Evolutionary conservation across 106 monocot genomes (phyloP).

Genomic region (Allium cepa): DNA sequence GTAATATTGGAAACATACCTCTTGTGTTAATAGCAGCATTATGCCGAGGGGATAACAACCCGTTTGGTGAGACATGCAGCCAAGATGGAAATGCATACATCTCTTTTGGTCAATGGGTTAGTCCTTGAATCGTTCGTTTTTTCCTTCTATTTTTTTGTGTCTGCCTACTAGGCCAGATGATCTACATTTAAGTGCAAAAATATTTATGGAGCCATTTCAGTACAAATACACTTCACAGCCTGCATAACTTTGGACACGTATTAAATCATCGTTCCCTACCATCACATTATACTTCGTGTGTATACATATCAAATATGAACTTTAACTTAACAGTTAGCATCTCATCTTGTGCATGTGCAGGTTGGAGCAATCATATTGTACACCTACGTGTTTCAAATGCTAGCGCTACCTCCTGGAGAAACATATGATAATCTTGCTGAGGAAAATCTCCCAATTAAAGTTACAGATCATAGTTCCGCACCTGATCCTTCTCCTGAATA

Average conservation of each 20-base stretch:
- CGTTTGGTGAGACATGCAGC: constrained; percentile 66
- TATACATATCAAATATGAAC: background rate
- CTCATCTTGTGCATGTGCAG: constrained; percentile 20
- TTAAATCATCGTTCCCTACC: background rate
- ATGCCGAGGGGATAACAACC: constrained; percentile 59
- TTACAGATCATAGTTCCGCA: background rate
- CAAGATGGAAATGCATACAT: constrained; percentile 74
- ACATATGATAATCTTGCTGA: constrained; percentile 55
- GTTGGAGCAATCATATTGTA: constrained; percentile 95
- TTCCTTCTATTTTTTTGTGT: no score
- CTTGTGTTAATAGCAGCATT: constrained; percentile 69
- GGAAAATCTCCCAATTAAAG: constrained; percentile 39
- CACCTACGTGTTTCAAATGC: constrained; percentile 97
- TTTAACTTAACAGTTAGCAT: background rate
- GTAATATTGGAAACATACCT: constrained; percentile 74
- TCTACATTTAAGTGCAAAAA: no score
- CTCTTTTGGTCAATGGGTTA: constrained; percentile 79
- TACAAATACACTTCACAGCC: no score
- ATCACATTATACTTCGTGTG: background rate
- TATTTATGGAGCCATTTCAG: no score
- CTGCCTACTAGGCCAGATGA: no score
- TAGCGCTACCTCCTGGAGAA: constrained; percentile 70
- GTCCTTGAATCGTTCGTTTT: constrained; percentile 5
- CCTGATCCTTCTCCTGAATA: constrained; percentile 26
- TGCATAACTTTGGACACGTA: no score